Conservation (phyloP, 2,329 filamentous ascomycete genomes). For the Trichoderma asperellum region DNA sequence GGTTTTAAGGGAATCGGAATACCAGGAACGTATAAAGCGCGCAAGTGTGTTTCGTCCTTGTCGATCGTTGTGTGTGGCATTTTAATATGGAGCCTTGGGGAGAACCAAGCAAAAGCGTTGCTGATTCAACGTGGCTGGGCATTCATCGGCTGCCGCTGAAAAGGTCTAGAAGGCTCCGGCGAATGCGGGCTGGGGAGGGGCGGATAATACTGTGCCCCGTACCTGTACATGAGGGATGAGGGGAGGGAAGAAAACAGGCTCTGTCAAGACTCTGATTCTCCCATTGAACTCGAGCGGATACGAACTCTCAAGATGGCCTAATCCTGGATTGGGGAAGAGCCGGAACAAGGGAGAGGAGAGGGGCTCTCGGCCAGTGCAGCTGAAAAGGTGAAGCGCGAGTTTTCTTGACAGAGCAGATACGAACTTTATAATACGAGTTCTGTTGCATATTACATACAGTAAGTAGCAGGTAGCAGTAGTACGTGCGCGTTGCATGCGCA, state of each 20-base stretch:
- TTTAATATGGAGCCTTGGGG: neutral
- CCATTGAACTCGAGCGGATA: neutral
- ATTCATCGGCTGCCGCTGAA: neutral
- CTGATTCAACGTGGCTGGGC: constrained; percentile 4
- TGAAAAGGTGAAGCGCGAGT: neutral
- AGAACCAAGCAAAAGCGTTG: constrained; percentile 18
- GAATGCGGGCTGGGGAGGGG: neutral
- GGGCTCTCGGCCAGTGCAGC: neutral
- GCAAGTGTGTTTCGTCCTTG: neutral
- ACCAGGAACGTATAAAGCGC: neutral
- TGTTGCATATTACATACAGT: too few species aligned
- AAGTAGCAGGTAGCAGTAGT: too few species aligned
- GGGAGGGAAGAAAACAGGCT: neutral
- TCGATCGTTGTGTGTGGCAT: neutral
- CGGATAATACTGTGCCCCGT: neutral
- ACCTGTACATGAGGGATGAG: neutral
- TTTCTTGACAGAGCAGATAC: neutral
- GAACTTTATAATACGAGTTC: too few species aligned
- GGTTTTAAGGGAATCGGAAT: neutral
- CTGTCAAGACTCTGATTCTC: neutral
- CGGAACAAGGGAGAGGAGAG: neutral
- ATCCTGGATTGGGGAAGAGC: neutral
- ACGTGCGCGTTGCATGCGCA: neutral
- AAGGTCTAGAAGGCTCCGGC: neutral
- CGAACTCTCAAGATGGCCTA: neutral